Evolutionary conservation across 345 rosid species (phyloP).

Genomic region (Eucalyptus melliodora): DNA sequence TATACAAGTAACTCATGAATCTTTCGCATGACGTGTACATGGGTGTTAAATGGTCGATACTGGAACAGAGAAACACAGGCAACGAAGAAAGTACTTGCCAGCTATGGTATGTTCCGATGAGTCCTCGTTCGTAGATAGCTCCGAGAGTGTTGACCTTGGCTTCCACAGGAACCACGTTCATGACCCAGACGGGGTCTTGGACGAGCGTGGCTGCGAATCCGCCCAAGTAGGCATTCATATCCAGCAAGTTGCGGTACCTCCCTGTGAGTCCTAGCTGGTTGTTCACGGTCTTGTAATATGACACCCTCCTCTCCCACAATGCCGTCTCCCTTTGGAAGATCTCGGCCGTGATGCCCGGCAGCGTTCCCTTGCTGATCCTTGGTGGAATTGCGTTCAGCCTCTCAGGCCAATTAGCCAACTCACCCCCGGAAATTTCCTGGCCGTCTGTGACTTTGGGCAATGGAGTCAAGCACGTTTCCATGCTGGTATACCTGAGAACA

Average conservation of each 20-base stretch:
- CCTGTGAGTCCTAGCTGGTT: slow-evolving; percentile 30
- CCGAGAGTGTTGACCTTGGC: slow-evolving; percentile 38
- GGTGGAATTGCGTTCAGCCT: slow-evolving; percentile 48
- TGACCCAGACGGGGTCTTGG: slow-evolving; percentile 50
- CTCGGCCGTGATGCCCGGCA: slow-evolving; percentile 31
- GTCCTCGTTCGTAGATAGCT: slow-evolving; percentile 45
- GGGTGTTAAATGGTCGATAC: neutral
- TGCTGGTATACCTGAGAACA: slow-evolving; percentile 33
- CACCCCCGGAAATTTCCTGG: slow-evolving; percentile 34
- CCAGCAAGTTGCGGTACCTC: slow-evolving; percentile 47
- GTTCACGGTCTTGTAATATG: slow-evolving; percentile 37
- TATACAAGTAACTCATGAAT: neutral
- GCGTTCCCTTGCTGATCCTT: slow-evolving; percentile 28
- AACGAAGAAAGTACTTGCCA: slow-evolving; percentile 15
- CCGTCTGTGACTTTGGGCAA: slow-evolving; percentile 29
- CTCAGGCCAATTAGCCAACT: slow-evolving; percentile 40
- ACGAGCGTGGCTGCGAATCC: slow-evolving; percentile 58
- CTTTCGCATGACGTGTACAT: neutral
- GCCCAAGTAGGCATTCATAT: slow-evolving; percentile 54
- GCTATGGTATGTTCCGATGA: slow-evolving; percentile 54
- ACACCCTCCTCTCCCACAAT: slow-evolving; percentile 38
- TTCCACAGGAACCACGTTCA: slow-evolving; percentile 53
- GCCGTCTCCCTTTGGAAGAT: slow-evolving; percentile 11
- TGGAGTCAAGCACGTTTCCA: slow-evolving; percentile 47
- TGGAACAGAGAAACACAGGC: neutral